These are phyloP conservation scores for Podospora tetraspora DNA, from an alignment of 495 filamentous ascomycete genomes.

Conservation along the genomic window DNA sequence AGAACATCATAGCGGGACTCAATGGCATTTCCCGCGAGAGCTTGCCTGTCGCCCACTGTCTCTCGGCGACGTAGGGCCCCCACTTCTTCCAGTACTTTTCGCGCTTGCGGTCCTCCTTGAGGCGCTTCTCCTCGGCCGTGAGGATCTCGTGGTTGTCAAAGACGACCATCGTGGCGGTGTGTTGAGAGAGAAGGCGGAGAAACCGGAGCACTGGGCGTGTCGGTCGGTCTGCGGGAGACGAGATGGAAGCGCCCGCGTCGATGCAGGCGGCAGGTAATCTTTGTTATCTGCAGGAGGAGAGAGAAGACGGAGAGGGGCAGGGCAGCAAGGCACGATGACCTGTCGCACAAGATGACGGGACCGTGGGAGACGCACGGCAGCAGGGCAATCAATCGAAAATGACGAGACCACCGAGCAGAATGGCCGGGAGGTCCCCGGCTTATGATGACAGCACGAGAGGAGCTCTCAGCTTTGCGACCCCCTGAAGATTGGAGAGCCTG, in stretches of 20 bases:
- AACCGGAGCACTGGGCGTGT: neutral
- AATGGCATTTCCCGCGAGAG: constrained; percentile 7
- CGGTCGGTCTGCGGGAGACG: neutral
- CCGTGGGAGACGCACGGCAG: neutral
- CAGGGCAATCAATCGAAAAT: neutral
- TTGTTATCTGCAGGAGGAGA: neutral
- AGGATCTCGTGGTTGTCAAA: constrained; percentile 79
- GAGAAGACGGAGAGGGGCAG: neutral
- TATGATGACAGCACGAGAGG: neutral
- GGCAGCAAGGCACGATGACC: neutral
- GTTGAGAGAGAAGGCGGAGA: neutral
- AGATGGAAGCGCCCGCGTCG: neutral
- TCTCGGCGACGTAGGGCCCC: constrained; percentile 71
- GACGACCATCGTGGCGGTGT: constrained; percentile 62
- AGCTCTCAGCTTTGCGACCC: neutral
- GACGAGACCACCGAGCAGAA: neutral
- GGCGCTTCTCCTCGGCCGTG: constrained; percentile 79
- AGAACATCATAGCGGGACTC: constrained; percentile 9
- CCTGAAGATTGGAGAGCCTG: neutral
- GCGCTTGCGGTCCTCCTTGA: constrained; percentile 77
- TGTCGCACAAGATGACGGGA: neutral
- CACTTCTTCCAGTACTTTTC: constrained; percentile 92
- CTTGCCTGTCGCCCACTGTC: constrained; percentile 86
- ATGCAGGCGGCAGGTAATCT: neutral
- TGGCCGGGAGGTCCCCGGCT: neutral